Evolutionary conservation across 805 yeast genomes (phyloP), one percentile per base, ranked within the genome.

Genomic region (Tetrapisispora fleetii): DNA sequence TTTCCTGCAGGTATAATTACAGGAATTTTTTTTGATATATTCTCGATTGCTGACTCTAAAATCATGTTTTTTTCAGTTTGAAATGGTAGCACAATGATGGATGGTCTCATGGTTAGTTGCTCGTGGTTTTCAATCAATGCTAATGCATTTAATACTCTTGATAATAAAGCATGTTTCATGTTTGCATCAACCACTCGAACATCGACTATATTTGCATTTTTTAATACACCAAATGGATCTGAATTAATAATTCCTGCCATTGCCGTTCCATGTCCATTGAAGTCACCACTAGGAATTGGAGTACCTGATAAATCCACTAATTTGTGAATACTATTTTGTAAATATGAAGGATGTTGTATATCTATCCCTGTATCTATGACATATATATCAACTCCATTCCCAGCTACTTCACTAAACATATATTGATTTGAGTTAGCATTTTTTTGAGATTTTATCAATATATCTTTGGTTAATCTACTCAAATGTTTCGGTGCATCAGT

Each of bases 171-270:
- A 28, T 79, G 77, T 0, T 97, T 97, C 6, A 28, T 16, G 37
- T 63, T 62, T 6, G 63, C 65, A 53, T 82, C 81, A 46, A 88
- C 69, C 0, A 87, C 89, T 59, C 89, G 90, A 13, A 91, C 79
- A 24, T 84, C 93, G 10, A 85, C 70, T 9, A 89, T 60, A 10
- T 71, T 70, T 16, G 77, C 78, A 38, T 76, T 65, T 62, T 90
- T 89, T 17, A 95, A 87, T 2, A 87, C 93, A 7, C 97, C 97
- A 67, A 71, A 89, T 2, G 81, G 78, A 47, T 68, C 72, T 1
- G 96, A 85, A 0, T 91, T 96, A 48, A 87, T 76, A 13, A 87
- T 69, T 3, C 96, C 96, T 0, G 96, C 95, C 43, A 90, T 95
- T 65, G 89, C 96, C 1, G 96, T 87, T 0, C 96, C 97, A 63